Evolutionary conservation across 306 rosid species (phyloP).

Genomic region (Fagus sylvatica): DNA sequence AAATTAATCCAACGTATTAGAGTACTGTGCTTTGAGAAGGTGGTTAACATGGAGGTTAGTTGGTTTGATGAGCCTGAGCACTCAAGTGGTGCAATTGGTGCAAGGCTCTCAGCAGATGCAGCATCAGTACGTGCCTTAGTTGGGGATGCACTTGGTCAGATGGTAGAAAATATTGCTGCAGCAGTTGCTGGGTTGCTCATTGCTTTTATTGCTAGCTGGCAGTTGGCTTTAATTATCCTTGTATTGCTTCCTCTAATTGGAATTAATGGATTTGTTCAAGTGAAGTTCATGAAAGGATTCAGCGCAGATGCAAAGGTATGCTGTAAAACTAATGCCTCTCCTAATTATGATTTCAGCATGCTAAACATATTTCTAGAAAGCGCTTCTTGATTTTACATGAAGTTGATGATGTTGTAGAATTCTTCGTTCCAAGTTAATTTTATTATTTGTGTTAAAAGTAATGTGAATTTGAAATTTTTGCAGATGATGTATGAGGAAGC

Average conservation of each 20-base stretch:
- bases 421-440: background rate
- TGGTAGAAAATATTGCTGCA: conserved; percentile 51
- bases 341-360: background rate
- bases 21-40: conserved; percentile 47
- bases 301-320: conserved; percentile 59
- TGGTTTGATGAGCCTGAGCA: conserved; percentile 37
- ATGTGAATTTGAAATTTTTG: conserved; percentile 3
- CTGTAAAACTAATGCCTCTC: background rate
- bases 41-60: conserved; percentile 49
- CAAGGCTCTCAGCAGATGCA: conserved; percentile 62
- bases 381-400: no score
- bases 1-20: conserved; percentile 51
- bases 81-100: conserved; percentile 56
- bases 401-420: background rate
- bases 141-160: conserved; percentile 58
- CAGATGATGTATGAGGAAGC: conserved; percentile 68
- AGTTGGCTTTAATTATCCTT: conserved; percentile 47
- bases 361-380: background rate
- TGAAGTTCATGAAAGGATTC: conserved; percentile 48
- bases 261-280: conserved; percentile 42
- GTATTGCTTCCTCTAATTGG: conserved; percentile 44
- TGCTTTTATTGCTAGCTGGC: conserved; percentile 55
- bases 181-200: conserved; percentile 37
- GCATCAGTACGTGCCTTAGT: conserved; percentile 51
- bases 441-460: background rate